Percentiles rank a stretch among this genome's conserved stretches.
Conservation (phyloP, 2,329 filamentous ascomycete species). For the Verticillium longisporum region DNA sequence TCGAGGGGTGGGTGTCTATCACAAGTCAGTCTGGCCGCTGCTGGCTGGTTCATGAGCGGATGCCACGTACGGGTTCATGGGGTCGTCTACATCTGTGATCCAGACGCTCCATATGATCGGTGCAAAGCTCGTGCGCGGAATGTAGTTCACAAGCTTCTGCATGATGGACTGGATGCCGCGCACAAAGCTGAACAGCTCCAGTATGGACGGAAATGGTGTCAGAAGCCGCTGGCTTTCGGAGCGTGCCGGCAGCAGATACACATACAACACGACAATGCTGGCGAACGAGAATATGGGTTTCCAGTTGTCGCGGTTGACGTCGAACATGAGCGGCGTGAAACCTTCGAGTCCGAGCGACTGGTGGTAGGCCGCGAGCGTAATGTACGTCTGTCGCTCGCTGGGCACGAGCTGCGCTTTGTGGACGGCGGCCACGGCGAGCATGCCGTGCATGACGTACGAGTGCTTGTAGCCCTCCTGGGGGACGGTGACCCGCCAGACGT, state of each 20-base stretch:
- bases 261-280: constrained; percentile 24
- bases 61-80: not conserved
- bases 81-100: not conserved
- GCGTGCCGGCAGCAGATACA: not conserved
- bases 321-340: constrained; percentile 15
- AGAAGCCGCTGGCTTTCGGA: not conserved
- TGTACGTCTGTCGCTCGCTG: constrained; percentile 14
- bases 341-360: constrained; percentile 21
- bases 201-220: not conserved
- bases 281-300: constrained; percentile 32
- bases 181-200: constrained; percentile 6
- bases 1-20: constrained; percentile 1
- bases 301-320: constrained; percentile 13
- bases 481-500: constrained; percentile 19
- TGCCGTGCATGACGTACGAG: constrained; percentile 19
- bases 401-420: constrained; percentile 21
- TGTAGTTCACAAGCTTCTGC: not conserved
- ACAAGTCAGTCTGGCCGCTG: not conserved
- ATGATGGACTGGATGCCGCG: constrained; percentile 4
- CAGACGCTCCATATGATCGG: not conserved
- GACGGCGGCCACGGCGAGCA: constrained; percentile 18
- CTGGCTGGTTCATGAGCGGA: not conserved
- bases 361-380: constrained; percentile 19
- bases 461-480: constrained; percentile 20
- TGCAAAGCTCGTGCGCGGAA: not conserved